Conservation (phyloP, 352 stramenopile species). For the Phytopythium boreale region DNA sequence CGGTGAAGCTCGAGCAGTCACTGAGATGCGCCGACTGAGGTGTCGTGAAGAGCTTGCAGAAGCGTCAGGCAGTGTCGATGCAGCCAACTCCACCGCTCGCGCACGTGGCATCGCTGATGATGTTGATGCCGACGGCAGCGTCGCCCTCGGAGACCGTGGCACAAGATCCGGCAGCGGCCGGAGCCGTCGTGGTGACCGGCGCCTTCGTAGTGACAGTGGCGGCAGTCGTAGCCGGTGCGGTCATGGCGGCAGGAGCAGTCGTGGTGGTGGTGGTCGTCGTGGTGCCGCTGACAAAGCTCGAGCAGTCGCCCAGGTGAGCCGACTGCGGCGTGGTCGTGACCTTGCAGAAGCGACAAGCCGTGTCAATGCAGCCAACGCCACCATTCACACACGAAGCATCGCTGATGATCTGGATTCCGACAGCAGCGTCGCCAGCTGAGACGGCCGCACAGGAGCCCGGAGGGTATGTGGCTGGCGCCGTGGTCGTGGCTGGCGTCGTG, state of each 20-base stretch:
- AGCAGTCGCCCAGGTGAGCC: slow-evolving; percentile 21
- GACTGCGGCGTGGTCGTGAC: slow-evolving; percentile 19
- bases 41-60: slow-evolving; percentile 25
- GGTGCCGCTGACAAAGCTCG: too few species aligned
- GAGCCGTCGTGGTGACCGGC: neutral
- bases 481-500: slow-evolving; percentile 11
- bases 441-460: neutral
- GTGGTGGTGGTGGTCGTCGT: too few species aligned
- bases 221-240: too few species aligned
- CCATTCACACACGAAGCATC: slow-evolving; percentile 22
- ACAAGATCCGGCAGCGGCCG: neutral
- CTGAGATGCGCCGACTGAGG: slow-evolving; percentile 20
- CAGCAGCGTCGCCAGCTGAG: slow-evolving; percentile 12
- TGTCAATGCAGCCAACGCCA: slow-evolving; percentile 30
- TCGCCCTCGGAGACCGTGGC: too few species aligned
- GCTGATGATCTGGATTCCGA: slow-evolving; percentile 24
- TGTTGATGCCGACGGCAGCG: neutral
- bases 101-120: slow-evolving; percentile 24
- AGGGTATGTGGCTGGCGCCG: slow-evolving; percentile 3
- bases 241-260: too few species aligned
- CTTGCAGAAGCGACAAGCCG: slow-evolving; percentile 40
- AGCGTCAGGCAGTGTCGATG: slow-evolving; percentile 25
- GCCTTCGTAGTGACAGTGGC: too few species aligned
- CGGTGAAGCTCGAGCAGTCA: slow-evolving; percentile 16
- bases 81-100: slow-evolving; percentile 27